Evolutionary conservation across 495 filamentous ascomycete species (phyloP).

Genomic region (Saxispiralis lemnorum): DNA sequence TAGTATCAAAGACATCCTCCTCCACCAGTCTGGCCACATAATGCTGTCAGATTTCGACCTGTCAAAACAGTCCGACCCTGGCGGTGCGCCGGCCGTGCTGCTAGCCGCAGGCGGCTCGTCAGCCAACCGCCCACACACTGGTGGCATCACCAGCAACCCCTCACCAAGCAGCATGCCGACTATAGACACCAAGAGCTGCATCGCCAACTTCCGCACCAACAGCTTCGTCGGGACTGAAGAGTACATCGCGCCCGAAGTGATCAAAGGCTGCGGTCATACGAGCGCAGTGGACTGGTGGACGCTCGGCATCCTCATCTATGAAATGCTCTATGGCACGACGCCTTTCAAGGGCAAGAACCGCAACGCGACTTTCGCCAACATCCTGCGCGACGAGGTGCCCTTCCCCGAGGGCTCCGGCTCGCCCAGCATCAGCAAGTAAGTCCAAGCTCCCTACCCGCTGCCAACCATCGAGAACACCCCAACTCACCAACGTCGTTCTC

Average conservation of each 20-base stretch:
- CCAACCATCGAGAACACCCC: too few species aligned
- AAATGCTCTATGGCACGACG: constrained; percentile 97
- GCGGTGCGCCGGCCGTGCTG: constrained; percentile 94
- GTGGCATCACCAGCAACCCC: constrained; percentile 61
- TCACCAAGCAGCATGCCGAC: constrained; percentile 68
- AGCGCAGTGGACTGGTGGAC: constrained; percentile 99
- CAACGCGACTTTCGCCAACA: constrained; percentile 95
- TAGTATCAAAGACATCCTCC: constrained; percentile 58
- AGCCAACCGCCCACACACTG: constrained; percentile 63
- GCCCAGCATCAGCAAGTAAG: constrained; percentile 81
- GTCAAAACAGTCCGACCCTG: constrained; percentile 91
- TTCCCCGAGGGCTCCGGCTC: constrained; percentile 79
- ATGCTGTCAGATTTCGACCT: constrained; percentile 99
- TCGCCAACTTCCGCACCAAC: constrained; percentile 94
- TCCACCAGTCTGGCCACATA: constrained; percentile 96
- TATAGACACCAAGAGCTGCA: constrained; percentile 96
- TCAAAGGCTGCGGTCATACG: constrained; percentile 94
- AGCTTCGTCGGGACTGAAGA: constrained; percentile 97
- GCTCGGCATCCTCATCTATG: constrained; percentile 85
- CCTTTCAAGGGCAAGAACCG: constrained; percentile 99
- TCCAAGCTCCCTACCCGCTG: neutral
- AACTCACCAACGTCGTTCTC: neutral
- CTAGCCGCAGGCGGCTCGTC: constrained; percentile 51
- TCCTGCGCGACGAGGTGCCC: constrained; percentile 79
- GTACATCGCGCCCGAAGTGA: constrained; percentile 96